Evolutionary conservation across 176 grass and related monocot genomes (phyloP).

Genomic region (Eragrostis curvula): DNA sequence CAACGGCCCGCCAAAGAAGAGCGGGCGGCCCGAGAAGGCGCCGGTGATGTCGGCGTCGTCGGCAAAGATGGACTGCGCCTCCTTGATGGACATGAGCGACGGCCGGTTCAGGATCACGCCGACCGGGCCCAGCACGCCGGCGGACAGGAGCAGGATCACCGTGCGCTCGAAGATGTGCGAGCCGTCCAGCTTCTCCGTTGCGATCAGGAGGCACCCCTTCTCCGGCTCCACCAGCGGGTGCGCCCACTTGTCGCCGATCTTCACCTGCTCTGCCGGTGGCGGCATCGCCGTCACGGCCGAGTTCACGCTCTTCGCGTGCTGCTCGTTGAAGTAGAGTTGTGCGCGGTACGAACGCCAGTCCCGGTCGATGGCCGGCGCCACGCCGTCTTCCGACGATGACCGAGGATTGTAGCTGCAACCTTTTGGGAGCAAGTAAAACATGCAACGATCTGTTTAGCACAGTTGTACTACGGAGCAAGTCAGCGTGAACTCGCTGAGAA

Average conservation of each 20-base stretch:
- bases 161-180: conserved; percentile 97
- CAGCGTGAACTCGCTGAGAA: background rate
- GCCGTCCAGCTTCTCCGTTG: conserved; percentile 87
- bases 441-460: background rate
- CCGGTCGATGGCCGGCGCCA: conserved; percentile 26
- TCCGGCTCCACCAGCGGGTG: conserved; percentile 79
- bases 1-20: conserved; percentile 89
- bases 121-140: conserved; percentile 57
- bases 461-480: too few relatives aligned
- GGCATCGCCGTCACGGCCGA: background rate
- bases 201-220: conserved; percentile 82
- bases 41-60: conserved; percentile 48
- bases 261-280: background rate
- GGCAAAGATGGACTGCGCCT: conserved; percentile 61
- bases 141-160: conserved; percentile 76
- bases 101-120: conserved; percentile 97
- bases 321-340: conserved; percentile 61
- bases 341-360: conserved; percentile 87
- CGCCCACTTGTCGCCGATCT: conserved; percentile 66
- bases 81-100: conserved; percentile 97
- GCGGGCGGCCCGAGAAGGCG: conserved; percentile 67
- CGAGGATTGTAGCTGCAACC: conserved; percentile 47
- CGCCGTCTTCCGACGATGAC: conserved; percentile 19
- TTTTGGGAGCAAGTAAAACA: conserved; percentile 25
- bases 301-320: conserved; percentile 19